Evolutionary conservation across 2,329 filamentous ascomycete genomes (phyloP), one percentile per base, ranked within the genome.

Genomic region (Alternaria postmessia): DNA sequence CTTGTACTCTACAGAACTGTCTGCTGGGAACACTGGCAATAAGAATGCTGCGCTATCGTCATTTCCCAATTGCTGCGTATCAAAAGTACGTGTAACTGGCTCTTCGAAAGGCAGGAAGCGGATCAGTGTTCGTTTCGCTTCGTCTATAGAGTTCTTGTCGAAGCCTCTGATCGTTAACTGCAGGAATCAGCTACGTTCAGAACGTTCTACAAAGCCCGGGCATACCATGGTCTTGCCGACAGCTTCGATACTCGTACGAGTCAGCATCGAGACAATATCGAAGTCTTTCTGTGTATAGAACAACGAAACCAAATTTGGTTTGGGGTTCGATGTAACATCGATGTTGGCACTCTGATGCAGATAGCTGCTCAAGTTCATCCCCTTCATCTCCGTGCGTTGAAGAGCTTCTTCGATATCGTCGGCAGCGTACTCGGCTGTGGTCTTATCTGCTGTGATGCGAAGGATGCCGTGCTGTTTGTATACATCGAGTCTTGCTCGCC

Each of bases 381-480:
- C 62, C 11, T 57, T 59, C 2, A 49, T 24, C n/a, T 64, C 62
- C 2, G 65, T 61, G 16, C 65, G 61, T 30, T 63, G 51, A 22
- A 79, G 51, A 1, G 68, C 61, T 11, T 66, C 52, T 46, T 75
- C 69, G 26, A 79, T 61, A 51, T 79, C 77, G 42, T 75, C 66
- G 4, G 75, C 75, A 7, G 73, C 72, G 48, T 78, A 77, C 44
- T 78, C 75, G 14, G 76, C 74, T 24, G 68, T 75, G 46, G 55
- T 74, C 47, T 77, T 78, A 54, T 77, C 72, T 30, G 76, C 76
- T 7, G 73, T 79, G 32, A 80, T 77, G 20, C 77, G 74, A 11
- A 80, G 52, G 18, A 77, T 62, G 36, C 64, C 65, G 36, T 74
- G 64, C 4, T 61, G 54, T 34, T 59, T 53, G 36, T 71, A 65